phyloP scores from a whole-genome alignment of 352 stramenopile species.

The Phytophthora quininea region DNA sequence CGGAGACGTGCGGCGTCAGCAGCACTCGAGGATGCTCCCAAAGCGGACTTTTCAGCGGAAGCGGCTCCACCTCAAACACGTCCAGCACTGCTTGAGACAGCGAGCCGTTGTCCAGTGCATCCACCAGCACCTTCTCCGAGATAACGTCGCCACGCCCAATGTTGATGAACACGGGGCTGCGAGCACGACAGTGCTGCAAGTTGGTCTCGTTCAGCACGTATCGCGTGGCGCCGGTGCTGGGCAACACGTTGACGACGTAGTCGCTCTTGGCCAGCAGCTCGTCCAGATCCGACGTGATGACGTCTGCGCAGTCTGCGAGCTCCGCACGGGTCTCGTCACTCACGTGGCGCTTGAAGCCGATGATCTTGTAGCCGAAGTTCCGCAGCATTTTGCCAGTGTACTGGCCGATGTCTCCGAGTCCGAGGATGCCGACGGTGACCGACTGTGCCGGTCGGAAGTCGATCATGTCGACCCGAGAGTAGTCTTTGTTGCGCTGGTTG shows the following conservation, averaged over 20 bases:
- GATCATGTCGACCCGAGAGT: conserved; percentile 31
- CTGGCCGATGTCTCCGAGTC: conserved; percentile 57
- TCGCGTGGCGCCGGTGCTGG: conserved; percentile 73
- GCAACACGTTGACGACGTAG: conserved; percentile 85
- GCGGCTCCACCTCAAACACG: conserved; percentile 65
- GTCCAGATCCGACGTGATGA: conserved; percentile 50
- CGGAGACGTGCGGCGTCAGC: conserved; percentile 85
- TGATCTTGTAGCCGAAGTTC: conserved; percentile 49
- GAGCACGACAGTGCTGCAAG: conserved; percentile 46
- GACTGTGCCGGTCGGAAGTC: conserved; percentile 32
- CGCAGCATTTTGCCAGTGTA: conserved; percentile 52
- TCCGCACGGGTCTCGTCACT: conserved; percentile 18
- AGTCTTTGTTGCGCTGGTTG: conserved; percentile 35
- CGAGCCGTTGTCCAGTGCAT: conserved; percentile 60
- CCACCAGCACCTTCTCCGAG: conserved; percentile 57
- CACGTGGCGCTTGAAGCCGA: conserved; percentile 64
- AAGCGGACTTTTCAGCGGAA: conserved; percentile 56
- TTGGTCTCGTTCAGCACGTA: conserved; percentile 61
- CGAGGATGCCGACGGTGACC: conserved; percentile 56
- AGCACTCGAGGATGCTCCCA: conserved; percentile 68
- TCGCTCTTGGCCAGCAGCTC: conserved; percentile 63
- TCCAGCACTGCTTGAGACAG: conserved; percentile 73
- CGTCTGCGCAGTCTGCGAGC: conserved; percentile 31
- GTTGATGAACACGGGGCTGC: conserved; percentile 85
- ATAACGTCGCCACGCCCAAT: conserved; percentile 87